Evolutionary conservation across 73 alveolate species (phyloP), one percentile per base, ranked within the genome.

Genomic region (Paramecium primaurelia): DNA sequence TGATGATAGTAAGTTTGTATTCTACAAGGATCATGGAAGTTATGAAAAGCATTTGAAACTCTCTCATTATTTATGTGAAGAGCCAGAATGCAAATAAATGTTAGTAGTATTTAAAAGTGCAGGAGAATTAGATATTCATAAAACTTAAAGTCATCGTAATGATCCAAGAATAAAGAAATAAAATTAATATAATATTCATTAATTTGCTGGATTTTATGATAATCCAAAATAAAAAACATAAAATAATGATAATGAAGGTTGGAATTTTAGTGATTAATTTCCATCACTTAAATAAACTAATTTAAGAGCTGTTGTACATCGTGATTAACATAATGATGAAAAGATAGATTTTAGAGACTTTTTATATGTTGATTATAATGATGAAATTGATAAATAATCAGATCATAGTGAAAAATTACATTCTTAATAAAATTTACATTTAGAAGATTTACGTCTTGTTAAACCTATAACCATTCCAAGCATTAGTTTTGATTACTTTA

Each of bases 31-130:
- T 77, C 86, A 87, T 44, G 64, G 54, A 59, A 87, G 77, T 9
- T 87, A 42, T 64, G 93, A 87, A 40, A 87, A 64, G 59, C 93
- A 87, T 36, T 54, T 87, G n/a, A 87, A 77, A 20, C 45, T 87
- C 58, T 87, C 93, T 3, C 93, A 87, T 49, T 64, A 64, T 64
- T 64, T 87, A 26, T 87, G 93, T 60, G 93, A 87, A 60, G 93
- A 87, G n/a, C 59, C 40, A 64, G 30, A 54, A 3, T 87, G 93
- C 6, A 87, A 77, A 42, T 30, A 44, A 22, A 87, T 64, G 85
- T 40, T 87, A 6, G 49, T 60, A 4, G 93, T 87, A 3, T 87
- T 87, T 49, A 87, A 87, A 38, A 36, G 77, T 8, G 36, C 87
- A 25, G 88, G 88, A 1, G 93, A 87, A 64, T 69, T 87, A 40